A percentile compares a stretch with the other conserved stretches of the same genome.
Conservation (phyloP, 2,329 filamentous ascomycete species). For the Colletotrichum lindemuthianum region DNA sequence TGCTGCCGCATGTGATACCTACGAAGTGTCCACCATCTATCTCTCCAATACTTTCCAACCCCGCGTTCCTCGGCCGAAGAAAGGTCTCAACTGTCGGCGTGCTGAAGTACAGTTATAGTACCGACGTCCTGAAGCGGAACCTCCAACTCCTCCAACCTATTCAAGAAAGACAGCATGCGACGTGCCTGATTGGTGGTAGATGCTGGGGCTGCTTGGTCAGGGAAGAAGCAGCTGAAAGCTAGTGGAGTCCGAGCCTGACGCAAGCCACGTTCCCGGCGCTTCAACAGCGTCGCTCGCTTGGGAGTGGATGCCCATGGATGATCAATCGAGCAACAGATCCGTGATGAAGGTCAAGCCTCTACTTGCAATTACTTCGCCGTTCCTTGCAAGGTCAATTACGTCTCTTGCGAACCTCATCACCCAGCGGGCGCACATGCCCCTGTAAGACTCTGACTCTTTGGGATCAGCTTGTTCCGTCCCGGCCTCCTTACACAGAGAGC, state of each 20-base stretch:
- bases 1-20: constrained; percentile 23
- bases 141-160: not conserved
- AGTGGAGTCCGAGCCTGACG: constrained; percentile 9
- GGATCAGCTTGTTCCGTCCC: constrained; percentile 27
- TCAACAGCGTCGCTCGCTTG: constrained; percentile 21
- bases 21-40: not conserved
- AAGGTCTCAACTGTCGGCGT: constrained; percentile 15
- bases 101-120: not conserved
- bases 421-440: constrained; percentile 21
- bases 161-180: constrained; percentile 9
- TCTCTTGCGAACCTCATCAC: not conserved
- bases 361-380: constrained; percentile 7
- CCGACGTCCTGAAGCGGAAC: constrained; percentile 6
- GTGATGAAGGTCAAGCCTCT: constrained; percentile 19
- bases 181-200: constrained; percentile 27
- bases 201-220: constrained; percentile 1
- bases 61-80: not conserved
- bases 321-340: constrained; percentile 35
- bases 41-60: constrained; percentile 11
- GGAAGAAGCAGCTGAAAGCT: constrained; percentile 22
- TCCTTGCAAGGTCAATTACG: constrained; percentile 9
- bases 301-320: constrained; percentile 22
- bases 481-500: constrained; percentile 2
- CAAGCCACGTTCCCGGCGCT: constrained; percentile 25
- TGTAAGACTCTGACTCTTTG: constrained; percentile 6